A percentile compares a stretch with the other conserved stretches of the same genome.
Evolutionary conservation across 345 rosid species (phyloP).

Genomic region (Syzygium oleosum): DNA sequence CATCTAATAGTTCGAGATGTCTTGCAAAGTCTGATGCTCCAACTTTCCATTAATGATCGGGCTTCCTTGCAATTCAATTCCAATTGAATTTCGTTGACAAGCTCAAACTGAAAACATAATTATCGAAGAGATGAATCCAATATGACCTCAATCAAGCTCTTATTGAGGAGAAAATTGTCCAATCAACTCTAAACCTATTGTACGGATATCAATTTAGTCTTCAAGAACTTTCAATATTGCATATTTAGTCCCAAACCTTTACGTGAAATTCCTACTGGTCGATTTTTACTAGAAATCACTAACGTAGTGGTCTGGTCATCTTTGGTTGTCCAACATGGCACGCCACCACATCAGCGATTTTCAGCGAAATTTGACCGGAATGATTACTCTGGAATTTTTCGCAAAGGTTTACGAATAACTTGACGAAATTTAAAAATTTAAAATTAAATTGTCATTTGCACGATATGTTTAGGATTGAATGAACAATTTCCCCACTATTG

Average conservation of each 20-base stretch:
- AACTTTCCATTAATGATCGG: not conserved
- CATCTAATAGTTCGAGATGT: not conserved
- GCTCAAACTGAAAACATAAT: not conserved
- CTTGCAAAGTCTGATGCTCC: not conserved
- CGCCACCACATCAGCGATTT: accelerated
- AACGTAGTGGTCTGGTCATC: accelerated
- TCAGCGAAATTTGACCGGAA: accelerated
- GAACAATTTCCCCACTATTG: not conserved
- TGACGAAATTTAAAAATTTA: not conserved
- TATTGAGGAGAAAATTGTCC: not conserved
- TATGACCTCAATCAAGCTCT: not conserved
- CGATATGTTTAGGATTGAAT: not conserved
- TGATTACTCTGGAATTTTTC: not conserved
- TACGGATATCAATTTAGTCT: accelerated
- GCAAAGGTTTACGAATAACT: accelerated
- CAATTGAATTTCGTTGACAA: not conserved
- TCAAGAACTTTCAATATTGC: not conserved
- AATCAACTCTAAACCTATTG: not conserved
- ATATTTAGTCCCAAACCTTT: not conserved
- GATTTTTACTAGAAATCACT: accelerated
- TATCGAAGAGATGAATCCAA: not conserved
- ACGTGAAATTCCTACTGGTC: accelerated
- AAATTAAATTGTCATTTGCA: accelerated
- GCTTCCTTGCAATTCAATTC: not conserved
- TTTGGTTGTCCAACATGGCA: not conserved